phyloP scores from a whole-genome alignment of 495 filamentous ascomycete species.

The Aspergillus wentii region DNA sequence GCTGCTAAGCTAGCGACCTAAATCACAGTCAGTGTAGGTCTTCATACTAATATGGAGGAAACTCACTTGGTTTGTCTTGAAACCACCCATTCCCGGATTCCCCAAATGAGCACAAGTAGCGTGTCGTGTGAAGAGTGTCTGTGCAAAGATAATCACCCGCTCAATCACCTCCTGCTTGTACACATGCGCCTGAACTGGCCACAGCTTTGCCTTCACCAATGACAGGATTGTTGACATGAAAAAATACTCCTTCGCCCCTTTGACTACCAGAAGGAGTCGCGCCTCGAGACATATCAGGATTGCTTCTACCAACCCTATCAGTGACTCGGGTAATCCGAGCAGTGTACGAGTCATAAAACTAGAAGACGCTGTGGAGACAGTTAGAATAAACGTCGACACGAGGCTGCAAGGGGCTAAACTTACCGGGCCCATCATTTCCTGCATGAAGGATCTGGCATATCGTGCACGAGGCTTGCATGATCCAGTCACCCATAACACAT shows the following conservation, averaged over 20 bases:
- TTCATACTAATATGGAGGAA: neutral
- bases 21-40: neutral
- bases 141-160: constrained; percentile 32
- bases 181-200: constrained; percentile 29
- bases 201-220: constrained; percentile 34
- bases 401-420: constrained; percentile 1
- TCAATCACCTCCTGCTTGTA: constrained; percentile 39
- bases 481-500: constrained; percentile 37
- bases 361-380: constrained; percentile 8
- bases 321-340: constrained; percentile 30
- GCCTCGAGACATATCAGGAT: constrained; percentile 30
- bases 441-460: constrained; percentile 34
- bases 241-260: constrained; percentile 43
- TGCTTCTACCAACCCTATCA: constrained; percentile 32
- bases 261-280: constrained; percentile 30
- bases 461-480: constrained; percentile 32
- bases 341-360: constrained; percentile 24
- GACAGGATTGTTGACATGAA: constrained; percentile 39
- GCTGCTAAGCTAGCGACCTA: constrained; percentile 23
- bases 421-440: constrained; percentile 7
- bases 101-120: constrained; percentile 34
- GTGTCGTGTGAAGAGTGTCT: constrained; percentile 33
- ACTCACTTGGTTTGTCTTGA: constrained; percentile 32
- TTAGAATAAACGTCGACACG: constrained; percentile 7
- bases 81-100: constrained; percentile 26